Base-by-base conservation (phyloP, 768 basidiomycete species). In the Omphalotus guepiniiformis region DNA sequence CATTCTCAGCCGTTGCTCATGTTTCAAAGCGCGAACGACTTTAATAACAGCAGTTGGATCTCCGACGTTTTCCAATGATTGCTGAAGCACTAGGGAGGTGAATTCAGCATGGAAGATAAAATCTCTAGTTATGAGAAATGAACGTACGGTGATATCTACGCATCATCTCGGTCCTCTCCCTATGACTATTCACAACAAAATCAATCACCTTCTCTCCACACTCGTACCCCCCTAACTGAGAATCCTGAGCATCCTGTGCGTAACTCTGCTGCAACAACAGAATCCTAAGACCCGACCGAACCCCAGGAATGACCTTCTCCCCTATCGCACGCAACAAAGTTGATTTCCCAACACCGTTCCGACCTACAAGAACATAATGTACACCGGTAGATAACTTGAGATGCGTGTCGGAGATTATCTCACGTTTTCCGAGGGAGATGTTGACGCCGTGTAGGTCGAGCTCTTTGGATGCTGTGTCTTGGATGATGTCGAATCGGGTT, bases 311-410 rank as follows among this genome's bases (percentile, higher is more conserved):
- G 23, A 70, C 59, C 23, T 68, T 63, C 16, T 76, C 69, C 2
- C 63, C 60, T 21, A 79, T 52, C 8, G 74, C 74, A 15, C 4
- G 61, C 16, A 23, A 50, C 53, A 37, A 39, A 73, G 71, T 74
- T 12, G 74, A 76, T 55, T 80, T 80, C 8, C 78, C 80, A 15
- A 71, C 67, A 2, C 79, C 80, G 56, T 79, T 79, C 44, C 79
- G 66, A 12, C 80, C 82, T 6, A 80, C 65, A 44, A 85, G 67
- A 23, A 70, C 75, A 60, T 79, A 79, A 21, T 70, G 68, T 3
- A 73, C 72, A 8, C 75, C 70, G 22, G 64, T 63, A 42, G 78
- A 76, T 12, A 85, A 58, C 48, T 71, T 63, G n/a, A 85, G 57
- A 47, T 76, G 70, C 2, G 74, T 73, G 53, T 79, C 76, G 11